Base-by-base conservation (phyloP, 2,329 filamentous ascomycete genomes). In the Xylaria sp. region DNA sequence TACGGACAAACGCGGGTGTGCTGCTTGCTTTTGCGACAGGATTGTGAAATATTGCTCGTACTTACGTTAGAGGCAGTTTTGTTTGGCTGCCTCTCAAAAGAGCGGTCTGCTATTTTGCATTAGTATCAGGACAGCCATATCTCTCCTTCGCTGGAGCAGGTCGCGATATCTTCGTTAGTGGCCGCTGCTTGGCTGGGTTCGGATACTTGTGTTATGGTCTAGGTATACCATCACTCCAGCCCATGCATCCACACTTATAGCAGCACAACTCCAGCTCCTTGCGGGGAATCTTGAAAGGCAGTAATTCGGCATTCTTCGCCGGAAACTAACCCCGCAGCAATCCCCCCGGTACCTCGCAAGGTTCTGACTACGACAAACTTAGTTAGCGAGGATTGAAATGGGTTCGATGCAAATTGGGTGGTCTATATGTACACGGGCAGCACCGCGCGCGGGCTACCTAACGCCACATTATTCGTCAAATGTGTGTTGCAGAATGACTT, bases 291-390 rank as follows among this genome's bases (percentile, higher is more conserved):
- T 61, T 49, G 54, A 63, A 53, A 57, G 57, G 9, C 20, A 57
- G 44, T 51, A 50, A 56, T 44, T 25, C n/a, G 13, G 27, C 7
- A 13, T 53, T 31, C 56, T 29, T 54, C 62, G 38, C 62, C 62
- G 38, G 55, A 58, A n/a, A 58, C 45, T 9, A 53, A 44, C 61
- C 53, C 61, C 54, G 54, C 53, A 58, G 53, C 5, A 22, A 11
- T 38, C 13, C 31, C 39, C 5, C 20, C 47, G 7, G 17, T 39
- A 51, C 5, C 42, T 31, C 22, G 5, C n/a, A 57, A 15, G 44
- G 2, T 50, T 33, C 29, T 22, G 13, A 15, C 44, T 22, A 39
- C 3, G 20, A 17, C 39, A 11, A 53, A 36, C 49, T 53, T 13
- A 3, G 31, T 29, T 22, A 53, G 49, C 10, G 49, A 33, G 10